phyloP scores from a whole-genome alignment of 495 filamentous ascomycete genomes.

The Echria macrotheca region DNA sequence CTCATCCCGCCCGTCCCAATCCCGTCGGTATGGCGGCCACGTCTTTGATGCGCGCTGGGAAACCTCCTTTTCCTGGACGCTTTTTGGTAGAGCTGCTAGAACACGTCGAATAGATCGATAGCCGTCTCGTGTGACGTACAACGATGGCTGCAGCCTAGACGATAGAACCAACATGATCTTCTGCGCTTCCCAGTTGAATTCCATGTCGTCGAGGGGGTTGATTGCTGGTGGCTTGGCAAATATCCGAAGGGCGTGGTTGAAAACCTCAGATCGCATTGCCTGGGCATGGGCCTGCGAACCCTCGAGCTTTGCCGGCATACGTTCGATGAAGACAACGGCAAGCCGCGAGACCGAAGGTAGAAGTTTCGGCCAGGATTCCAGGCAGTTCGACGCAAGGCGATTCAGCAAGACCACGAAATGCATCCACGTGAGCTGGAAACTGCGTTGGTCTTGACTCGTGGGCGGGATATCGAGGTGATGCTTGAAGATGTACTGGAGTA shows the following conservation, averaged over 20 bases:
- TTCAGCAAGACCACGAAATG: constrained; percentile 20
- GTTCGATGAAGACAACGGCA: constrained; percentile 29
- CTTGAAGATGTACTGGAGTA: constrained; percentile 29
- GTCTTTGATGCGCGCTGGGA: constrained; percentile 34
- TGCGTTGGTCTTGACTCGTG: not conserved
- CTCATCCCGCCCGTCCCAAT: constrained; percentile 41
- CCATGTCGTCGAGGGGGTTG: constrained; percentile 27
- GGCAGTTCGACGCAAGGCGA: constrained; percentile 29
- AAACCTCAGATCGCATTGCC: constrained; percentile 22
- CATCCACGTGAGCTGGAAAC: not conserved
- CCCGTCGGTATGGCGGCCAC: constrained; percentile 42
- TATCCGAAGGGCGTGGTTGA: constrained; percentile 31
- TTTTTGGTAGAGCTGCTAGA: constrained; percentile 34
- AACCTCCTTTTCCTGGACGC: constrained; percentile 28
- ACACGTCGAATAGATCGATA: constrained; percentile 37
- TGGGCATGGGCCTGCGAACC: not conserved
- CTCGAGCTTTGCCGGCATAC: constrained; percentile 14
- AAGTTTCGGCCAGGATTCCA: constrained; percentile 28
- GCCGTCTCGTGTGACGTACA: constrained; percentile 31
- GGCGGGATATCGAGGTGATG: constrained; percentile 19
- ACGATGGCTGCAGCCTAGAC: constrained; percentile 25
- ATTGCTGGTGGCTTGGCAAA: constrained; percentile 25
- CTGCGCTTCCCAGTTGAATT: constrained; percentile 44
- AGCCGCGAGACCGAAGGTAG: constrained; percentile 31
- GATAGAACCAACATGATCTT: constrained; percentile 35